Evolutionary conservation across 1,284 basidiomycete genomes (phyloP).

Genomic region (Cutaneotrichosporon sp.): DNA sequence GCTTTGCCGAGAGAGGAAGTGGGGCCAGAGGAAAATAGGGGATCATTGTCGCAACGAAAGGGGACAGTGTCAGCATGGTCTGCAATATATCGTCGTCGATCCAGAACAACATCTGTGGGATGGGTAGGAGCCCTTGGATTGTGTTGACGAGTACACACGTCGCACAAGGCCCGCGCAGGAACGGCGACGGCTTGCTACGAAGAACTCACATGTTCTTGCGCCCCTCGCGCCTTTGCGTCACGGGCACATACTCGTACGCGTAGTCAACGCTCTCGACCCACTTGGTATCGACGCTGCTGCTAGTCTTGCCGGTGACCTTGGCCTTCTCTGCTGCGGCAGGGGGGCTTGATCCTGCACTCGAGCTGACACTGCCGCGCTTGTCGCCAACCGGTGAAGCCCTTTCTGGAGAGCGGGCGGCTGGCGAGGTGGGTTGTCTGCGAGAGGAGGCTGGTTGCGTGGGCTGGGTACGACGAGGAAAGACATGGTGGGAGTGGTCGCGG

Average conservation of each 20-base stretch:
- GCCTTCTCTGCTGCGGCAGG: not conserved
- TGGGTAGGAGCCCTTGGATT: not conserved
- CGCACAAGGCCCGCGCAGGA: no score
- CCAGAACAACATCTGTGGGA: not conserved
- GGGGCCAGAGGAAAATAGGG: no score
- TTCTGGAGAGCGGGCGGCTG: not conserved
- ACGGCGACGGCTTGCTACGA: not conserved
- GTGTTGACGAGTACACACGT: no score
- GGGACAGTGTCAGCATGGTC: not conserved
- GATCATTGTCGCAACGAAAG: no score
- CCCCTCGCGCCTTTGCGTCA: conserved; percentile 27
- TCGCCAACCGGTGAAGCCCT: not conserved
- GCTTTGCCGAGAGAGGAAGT: not conserved
- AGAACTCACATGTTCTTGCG: conserved; percentile 31
- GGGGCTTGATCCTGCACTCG: not conserved
- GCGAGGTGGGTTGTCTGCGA: not conserved
- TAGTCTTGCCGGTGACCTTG: not conserved
- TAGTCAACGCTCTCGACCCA: conserved; percentile 36
- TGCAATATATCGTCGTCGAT: not conserved
- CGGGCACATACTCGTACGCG: conserved; percentile 45
- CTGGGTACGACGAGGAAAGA: conserved; percentile 7
- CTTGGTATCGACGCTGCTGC: conserved; percentile 7
- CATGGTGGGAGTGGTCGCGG: not conserved
- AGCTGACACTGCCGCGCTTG: not conserved
- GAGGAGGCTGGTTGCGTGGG: conserved; percentile 2